These are phyloP conservation scores for Yamadazyma friedrichii DNA, from an alignment of 1,139 yeast species.

Conservation along the genomic window DNA sequence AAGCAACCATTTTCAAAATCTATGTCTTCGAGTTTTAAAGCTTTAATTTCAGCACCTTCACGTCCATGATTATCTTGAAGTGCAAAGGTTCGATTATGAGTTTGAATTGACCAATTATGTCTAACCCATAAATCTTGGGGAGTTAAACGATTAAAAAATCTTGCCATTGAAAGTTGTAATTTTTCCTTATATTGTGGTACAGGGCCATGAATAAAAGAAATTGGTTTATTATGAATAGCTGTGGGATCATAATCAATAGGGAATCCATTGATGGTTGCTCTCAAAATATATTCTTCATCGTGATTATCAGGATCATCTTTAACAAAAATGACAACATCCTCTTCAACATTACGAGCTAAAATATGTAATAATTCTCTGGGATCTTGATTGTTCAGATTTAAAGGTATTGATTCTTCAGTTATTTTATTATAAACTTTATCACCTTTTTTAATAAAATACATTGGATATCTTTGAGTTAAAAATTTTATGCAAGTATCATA, in stretches of 20 bases:
- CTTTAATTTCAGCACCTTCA: constrained; percentile 25
- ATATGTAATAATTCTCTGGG: constrained; percentile 21
- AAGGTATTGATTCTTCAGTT: constrained; percentile 28
- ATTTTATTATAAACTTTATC: constrained; percentile 25
- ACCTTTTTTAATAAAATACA: constrained; percentile 23
- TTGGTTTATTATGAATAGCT: constrained; percentile 29
- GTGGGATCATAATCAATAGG: constrained; percentile 47
- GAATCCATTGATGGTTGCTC: constrained; percentile 38
- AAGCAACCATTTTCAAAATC: constrained; percentile 38
- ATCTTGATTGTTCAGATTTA: constrained; percentile 13
- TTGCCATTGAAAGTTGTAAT: constrained; percentile 35
- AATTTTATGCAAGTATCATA: constrained; percentile 29
- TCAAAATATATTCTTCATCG: constrained; percentile 34
- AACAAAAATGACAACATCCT: constrained; percentile 37
- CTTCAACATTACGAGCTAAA: constrained; percentile 36
- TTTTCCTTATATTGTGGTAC: constrained; percentile 41
- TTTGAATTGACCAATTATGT: constrained; percentile 44
- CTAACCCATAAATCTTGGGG: constrained; percentile 41
- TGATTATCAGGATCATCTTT: constrained; percentile 34
- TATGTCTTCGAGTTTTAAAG: constrained; percentile 26
- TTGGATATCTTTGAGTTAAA: constrained; percentile 33
- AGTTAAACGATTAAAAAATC: constrained; percentile 37
- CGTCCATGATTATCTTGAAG: constrained; percentile 34
- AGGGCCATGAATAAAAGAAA: constrained; percentile 39
- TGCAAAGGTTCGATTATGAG: constrained; percentile 27